Conservation (phyloP, 2,329 filamentous ascomycete genomes). For the Ceratocystis albifundus region DNA sequence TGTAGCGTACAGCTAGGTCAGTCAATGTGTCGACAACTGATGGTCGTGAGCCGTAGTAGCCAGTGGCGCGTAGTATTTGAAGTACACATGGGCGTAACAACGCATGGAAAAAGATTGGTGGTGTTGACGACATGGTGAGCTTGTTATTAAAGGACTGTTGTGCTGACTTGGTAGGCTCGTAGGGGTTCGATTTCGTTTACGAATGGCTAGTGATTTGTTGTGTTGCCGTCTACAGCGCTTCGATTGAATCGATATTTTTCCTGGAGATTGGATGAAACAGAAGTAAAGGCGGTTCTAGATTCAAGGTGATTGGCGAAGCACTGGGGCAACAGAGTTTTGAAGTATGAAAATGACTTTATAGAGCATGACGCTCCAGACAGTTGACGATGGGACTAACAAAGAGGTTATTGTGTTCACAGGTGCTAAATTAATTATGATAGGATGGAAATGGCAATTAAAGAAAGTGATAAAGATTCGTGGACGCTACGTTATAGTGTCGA, state of each 20-base stretch:
- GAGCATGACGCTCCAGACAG: neutral
- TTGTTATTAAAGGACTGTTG: neutral
- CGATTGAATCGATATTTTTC: neutral
- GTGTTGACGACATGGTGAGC: constrained; percentile 36
- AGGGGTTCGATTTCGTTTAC: neutral
- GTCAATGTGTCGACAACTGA: constrained; percentile 79
- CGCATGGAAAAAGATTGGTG: constrained; percentile 50
- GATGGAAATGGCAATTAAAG: neutral
- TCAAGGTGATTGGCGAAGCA: neutral
- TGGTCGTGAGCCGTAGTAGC: constrained; percentile 72
- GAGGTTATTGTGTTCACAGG: neutral
- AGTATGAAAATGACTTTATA: neutral
- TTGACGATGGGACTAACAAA: neutral
- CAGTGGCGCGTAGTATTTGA: constrained; percentile 81
- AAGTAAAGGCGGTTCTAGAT: neutral
- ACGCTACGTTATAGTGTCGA: neutral
- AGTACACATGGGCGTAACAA: constrained; percentile 78
- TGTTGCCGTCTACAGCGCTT: neutral
- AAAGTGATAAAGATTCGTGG: neutral
- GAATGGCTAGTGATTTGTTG: neutral
- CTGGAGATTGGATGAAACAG: neutral
- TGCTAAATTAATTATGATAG: too few relatives aligned
- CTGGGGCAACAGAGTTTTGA: neutral
- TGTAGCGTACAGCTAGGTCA: constrained; percentile 72
- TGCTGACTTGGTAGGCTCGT: neutral